A percentile compares a stretch with the other conserved stretches of the same genome.
These are phyloP conservation scores for Prunus mume DNA, from an alignment of 306 rosid genomes.

Conservation along the genomic window DNA sequence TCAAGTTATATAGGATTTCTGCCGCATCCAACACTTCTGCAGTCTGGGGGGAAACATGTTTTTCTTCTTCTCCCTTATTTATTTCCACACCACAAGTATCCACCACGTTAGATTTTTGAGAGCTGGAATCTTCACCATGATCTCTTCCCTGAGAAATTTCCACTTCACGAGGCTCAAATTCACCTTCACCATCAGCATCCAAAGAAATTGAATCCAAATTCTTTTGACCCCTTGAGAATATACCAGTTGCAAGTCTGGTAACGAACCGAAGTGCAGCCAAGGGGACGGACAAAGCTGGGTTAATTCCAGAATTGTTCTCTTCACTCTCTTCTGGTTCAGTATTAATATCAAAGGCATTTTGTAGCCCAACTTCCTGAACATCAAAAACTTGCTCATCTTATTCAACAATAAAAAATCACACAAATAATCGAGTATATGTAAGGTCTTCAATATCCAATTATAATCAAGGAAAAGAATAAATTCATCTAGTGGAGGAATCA, in stretches of 20 bases:
- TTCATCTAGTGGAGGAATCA: conserved; percentile 18
- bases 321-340: conserved; percentile 65
- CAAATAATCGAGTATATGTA: conserved; percentile 19
- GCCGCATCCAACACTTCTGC: conserved; percentile 45
- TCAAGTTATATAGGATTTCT: conserved; percentile 39
- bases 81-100: conserved; percentile 32
- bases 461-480: conserved; percentile 13
- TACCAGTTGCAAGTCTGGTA: conserved; percentile 83
- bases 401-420: conserved; percentile 16
- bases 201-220: conserved; percentile 41
- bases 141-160: conserved; percentile 34
- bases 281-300: conserved; percentile 80
- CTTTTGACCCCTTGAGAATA: conserved; percentile 82
- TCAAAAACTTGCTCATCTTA: conserved; percentile 14
- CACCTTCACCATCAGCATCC: conserved; percentile 47
- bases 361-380: conserved; percentile 65
- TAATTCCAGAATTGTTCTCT: conserved; percentile 56
- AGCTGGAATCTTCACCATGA: conserved; percentile 45
- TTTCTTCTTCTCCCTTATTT: conserved; percentile 40
- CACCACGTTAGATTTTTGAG: conserved; percentile 37
- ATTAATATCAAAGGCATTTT: conserved; percentile 39
- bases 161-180: conserved; percentile 35
- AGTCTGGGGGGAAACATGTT: conserved; percentile 32
- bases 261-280: conserved; percentile 83
- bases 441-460: conserved; percentile 12